Conservation (phyloP, 139 green algal species). For the Eudorina sp. region DNA sequence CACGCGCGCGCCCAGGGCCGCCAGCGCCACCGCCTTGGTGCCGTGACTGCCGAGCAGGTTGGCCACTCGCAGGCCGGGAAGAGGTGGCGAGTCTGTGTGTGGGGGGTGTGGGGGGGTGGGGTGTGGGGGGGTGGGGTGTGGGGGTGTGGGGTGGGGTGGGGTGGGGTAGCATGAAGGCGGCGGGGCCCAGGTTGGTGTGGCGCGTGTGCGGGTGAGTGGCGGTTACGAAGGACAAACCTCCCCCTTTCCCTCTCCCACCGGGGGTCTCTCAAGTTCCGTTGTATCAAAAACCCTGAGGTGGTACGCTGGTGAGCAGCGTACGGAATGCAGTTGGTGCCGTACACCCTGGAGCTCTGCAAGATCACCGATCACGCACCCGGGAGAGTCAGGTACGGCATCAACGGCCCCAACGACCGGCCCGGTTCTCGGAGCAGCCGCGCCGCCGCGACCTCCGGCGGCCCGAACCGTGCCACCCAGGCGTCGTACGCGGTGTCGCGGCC, state of each 20-base stretch:
- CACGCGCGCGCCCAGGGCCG: constrained; percentile 17
- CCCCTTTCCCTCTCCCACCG: too few relatives aligned
- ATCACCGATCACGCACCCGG: not conserved
- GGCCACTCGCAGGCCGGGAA: not conserved
- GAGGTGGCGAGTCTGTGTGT: not conserved
- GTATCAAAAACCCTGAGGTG: too few relatives aligned
- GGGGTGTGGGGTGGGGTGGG: not conserved
- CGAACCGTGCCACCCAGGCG: constrained; percentile 24
- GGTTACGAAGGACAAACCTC: too few relatives aligned
- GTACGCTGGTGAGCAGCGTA: too few relatives aligned
- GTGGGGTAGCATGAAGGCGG: too few relatives aligned
- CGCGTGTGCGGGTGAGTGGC: too few relatives aligned
- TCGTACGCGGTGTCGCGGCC: constrained; percentile 25
- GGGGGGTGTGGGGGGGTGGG: not conserved
- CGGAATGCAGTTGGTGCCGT: too few relatives aligned
- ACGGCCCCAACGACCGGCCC: constrained; percentile 1
- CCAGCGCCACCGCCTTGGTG: constrained; percentile 37
- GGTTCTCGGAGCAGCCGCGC: constrained; percentile 14
- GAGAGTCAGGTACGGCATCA: constrained; percentile 19
- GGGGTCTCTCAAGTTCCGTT: too few relatives aligned
- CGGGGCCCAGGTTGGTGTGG: too few relatives aligned
- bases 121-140: not conserved
- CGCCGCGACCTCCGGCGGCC: not conserved
- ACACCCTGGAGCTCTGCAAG: not conserved
- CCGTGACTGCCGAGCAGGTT: constrained; percentile 40